A percentile compares a stretch with the other conserved stretches of the same genome.
Conservation (phyloP, 1,139 yeast species). For the Suhomyces guaymorum region DNA sequence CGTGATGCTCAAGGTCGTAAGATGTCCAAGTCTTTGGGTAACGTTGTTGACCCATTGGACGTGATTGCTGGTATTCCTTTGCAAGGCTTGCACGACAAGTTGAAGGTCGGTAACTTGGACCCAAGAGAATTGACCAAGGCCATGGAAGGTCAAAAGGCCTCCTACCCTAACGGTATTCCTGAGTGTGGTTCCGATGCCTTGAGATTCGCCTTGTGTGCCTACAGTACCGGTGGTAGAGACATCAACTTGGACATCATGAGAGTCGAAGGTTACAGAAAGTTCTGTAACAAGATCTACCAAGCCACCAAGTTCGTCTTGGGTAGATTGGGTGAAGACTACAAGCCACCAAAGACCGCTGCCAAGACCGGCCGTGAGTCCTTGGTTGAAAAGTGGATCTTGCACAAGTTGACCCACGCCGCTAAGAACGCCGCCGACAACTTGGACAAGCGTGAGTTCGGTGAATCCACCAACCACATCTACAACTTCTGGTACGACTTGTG, state of each 20-base stretch:
- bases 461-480: constrained; percentile 82
- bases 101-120: constrained; percentile 80
- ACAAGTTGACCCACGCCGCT: constrained; percentile 74
- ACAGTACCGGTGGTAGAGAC: constrained; percentile 98
- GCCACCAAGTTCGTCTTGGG: constrained; percentile 96
- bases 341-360: constrained; percentile 59
- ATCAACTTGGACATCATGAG: constrained; percentile 94
- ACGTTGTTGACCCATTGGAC: constrained; percentile 93
- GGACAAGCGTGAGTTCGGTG: constrained; percentile 86
- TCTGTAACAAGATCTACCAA: constrained; percentile 98
- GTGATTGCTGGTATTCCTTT: constrained; percentile 87
- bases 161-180: constrained; percentile 97
- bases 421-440: constrained; percentile 63
- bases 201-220: constrained; percentile 97
- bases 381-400: constrained; percentile 96
- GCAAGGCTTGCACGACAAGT: constrained; percentile 76
- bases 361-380: constrained; percentile 81
- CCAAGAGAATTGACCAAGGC: constrained; percentile 88
- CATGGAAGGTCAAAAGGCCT: constrained; percentile 78
- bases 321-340: constrained; percentile 86
- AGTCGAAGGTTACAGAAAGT: constrained; percentile 98
- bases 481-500: constrained; percentile 96
- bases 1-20: constrained; percentile 99
- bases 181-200: constrained; percentile 99
- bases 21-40: constrained; percentile 97